Evolutionary conservation across 2,329 filamentous ascomycete species (phyloP).

Genomic region (Metarhizium guizhouense): DNA sequence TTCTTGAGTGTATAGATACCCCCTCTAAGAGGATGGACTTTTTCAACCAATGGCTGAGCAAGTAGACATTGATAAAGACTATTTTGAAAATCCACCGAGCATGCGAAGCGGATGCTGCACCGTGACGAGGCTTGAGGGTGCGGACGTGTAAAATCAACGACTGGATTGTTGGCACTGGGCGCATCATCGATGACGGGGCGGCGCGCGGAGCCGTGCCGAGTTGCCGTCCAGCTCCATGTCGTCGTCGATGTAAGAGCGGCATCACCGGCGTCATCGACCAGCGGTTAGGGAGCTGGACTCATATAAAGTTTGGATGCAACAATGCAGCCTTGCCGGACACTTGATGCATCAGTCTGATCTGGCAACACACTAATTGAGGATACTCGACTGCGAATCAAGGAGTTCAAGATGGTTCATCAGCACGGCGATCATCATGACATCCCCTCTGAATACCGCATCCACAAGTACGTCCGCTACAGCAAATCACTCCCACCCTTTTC

Average conservation of each 20-base stretch:
- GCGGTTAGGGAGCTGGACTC: neutral
- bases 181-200: constrained; percentile 15
- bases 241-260: neutral
- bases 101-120: neutral
- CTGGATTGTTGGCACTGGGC: neutral
- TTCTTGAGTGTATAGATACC: constrained; percentile 4
- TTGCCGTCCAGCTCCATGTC: neutral
- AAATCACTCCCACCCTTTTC: neutral
- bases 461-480: constrained; percentile 28
- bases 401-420: constrained; percentile 36
- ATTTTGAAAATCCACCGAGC: neutral
- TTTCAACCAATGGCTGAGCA: neutral
- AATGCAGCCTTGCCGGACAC: too few species aligned
- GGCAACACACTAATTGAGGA: neutral
- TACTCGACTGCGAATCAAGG: neutral
- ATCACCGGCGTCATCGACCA: neutral
- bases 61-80: neutral
- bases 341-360: too few species aligned
- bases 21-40: neutral
- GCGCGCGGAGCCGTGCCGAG: neutral
- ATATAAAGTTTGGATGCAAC: neutral
- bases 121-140: neutral
- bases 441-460: constrained; percentile 34
- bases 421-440: constrained; percentile 43
- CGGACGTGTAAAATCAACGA: too few species aligned